Percentiles rank a stretch among this genome's conserved stretches.
Conservation (phyloP, 1,139 yeast species). For the Casaregolazyma lundiana region DNA sequence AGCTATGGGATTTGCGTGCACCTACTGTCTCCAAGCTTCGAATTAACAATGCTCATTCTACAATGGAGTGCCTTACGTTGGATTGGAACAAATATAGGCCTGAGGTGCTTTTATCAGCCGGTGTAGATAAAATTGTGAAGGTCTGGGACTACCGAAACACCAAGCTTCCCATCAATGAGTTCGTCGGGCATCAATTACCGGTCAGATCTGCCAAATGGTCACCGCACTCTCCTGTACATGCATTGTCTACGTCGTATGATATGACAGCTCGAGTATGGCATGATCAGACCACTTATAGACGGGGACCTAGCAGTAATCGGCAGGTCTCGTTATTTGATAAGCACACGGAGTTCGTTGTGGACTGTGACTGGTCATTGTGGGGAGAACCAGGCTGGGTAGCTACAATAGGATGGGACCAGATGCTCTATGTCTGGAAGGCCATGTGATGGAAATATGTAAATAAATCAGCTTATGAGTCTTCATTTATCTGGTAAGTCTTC, state of each 20-base stretch:
- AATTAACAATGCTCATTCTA: constrained; percentile 57
- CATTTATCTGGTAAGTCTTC: no score
- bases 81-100: constrained; percentile 91
- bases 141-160: constrained; percentile 87
- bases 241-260: constrained; percentile 80
- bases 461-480: no score
- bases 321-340: constrained; percentile 55
- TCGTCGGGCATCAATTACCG: constrained; percentile 87
- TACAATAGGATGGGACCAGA: constrained; percentile 95
- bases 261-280: constrained; percentile 89
- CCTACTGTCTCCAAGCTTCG: constrained; percentile 47
- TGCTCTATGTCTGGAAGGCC: constrained; percentile 86
- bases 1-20: constrained; percentile 79
- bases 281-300: constrained; percentile 47
- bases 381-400: constrained; percentile 96
- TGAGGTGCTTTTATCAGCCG: constrained; percentile 75
- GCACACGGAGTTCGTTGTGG: constrained; percentile 87
- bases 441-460: neutral
- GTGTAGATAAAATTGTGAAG: constrained; percentile 79
- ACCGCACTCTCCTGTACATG: constrained; percentile 71
- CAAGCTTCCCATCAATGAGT: constrained; percentile 63
- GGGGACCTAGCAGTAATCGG: constrained; percentile 35
- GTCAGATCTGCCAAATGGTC: constrained; percentile 82
- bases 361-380: constrained; percentile 96
- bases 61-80: constrained; percentile 71